A percentile compares a stretch with the other conserved stretches of the same genome.
Evolutionary conservation across 305 asterid species (phyloP).

Genomic region (Fraxinus latifolia): DNA sequence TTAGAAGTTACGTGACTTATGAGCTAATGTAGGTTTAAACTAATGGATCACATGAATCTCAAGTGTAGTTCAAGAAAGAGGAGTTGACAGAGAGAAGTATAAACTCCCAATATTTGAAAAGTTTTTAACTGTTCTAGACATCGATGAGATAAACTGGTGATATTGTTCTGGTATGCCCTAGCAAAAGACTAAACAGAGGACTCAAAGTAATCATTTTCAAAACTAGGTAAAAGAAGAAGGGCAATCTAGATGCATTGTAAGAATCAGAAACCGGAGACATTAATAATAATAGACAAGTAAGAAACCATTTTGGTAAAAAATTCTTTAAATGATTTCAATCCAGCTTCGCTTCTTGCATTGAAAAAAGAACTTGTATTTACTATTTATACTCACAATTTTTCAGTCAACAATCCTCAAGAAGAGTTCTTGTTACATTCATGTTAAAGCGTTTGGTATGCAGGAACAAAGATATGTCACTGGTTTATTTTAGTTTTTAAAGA

Average conservation of each 20-base stretch:
- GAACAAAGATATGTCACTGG: not conserved
- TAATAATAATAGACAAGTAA: not conserved
- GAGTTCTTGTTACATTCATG: not conserved
- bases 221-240: not conserved
- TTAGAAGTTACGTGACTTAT: not conserved
- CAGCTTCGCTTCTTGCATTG: not conserved
- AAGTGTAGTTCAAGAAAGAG: not conserved
- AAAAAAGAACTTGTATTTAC: not conserved
- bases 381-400: not conserved
- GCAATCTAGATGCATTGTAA: not conserved
- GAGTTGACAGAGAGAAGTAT: not conserved
- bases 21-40: not conserved
- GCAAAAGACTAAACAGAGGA: not conserved
- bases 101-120: not conserved
- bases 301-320: not conserved
- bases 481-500: not conserved
- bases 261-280: not conserved
- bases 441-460: not conserved
- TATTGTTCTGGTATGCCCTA: not conserved
- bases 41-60: not conserved
- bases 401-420: not conserved
- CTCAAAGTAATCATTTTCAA: not conserved
- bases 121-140: not conserved
- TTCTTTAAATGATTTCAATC: not conserved
- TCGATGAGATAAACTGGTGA: not conserved